Evolutionary conservation across 2,329 filamentous ascomycete species (phyloP).

Genomic region (Davidsoniella australis): DNA sequence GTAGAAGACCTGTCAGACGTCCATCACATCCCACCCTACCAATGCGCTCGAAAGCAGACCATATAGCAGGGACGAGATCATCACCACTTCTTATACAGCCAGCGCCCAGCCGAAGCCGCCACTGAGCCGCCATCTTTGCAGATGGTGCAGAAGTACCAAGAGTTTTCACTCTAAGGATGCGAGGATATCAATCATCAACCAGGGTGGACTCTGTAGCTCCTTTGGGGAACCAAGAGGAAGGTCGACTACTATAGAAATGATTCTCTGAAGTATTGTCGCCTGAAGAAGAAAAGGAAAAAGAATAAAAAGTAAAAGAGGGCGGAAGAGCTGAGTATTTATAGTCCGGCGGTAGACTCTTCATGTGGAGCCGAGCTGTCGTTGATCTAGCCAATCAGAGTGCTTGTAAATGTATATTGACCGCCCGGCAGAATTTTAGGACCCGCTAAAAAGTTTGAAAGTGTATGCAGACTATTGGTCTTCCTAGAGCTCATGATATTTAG

Average conservation of each 20-base stretch:
- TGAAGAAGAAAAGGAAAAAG: slow-evolving; percentile 12
- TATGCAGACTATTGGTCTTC: slow-evolving; percentile 10
- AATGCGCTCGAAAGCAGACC: slow-evolving; percentile 62
- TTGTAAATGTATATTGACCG: too few species aligned
- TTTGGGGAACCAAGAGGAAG: slow-evolving; percentile 76
- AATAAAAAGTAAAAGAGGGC: not conserved
- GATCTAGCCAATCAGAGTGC: too few species aligned
- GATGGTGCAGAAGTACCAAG: slow-evolving; percentile 41
- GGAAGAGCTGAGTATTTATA: slow-evolving; percentile 7
- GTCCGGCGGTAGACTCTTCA: not conserved
- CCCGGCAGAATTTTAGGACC: slow-evolving; percentile 15
- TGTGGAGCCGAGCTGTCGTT: not conserved
- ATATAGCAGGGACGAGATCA: slow-evolving; percentile 70
- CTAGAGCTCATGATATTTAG: not conserved
- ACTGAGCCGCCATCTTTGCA: slow-evolving; percentile 40
- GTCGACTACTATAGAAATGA: slow-evolving; percentile 98
- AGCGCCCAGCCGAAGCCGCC: not conserved
- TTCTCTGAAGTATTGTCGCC: slow-evolving; percentile 35
- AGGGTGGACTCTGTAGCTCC: slow-evolving; percentile 88
- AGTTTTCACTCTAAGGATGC: slow-evolving; percentile 74
- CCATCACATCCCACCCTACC: slow-evolving; percentile 67
- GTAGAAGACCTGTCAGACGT: too few species aligned
- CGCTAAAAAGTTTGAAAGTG: slow-evolving; percentile 11
- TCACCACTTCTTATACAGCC: slow-evolving; percentile 76
- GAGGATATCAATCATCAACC: slow-evolving; percentile 88